Base-by-base conservation (phyloP, 2,329 filamentous ascomycete genomes). In the Cercospora janseana region DNA sequence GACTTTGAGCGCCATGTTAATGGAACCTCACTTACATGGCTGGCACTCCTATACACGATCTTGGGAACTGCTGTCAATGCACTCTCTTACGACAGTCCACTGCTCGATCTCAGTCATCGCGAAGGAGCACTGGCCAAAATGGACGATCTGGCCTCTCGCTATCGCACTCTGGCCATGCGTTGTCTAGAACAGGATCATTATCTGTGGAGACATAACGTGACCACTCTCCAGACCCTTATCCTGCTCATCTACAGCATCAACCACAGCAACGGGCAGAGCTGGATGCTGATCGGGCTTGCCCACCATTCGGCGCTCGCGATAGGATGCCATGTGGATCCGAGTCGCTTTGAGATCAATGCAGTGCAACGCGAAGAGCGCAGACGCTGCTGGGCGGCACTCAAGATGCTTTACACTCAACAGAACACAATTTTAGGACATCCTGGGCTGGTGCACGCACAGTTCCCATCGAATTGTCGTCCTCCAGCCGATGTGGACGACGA, bases 241-340 rank as follows among this genome's bases (percentile, higher is more conserved):
- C 29, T 46, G 12, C 27, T 46, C 13, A 35, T 46, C 15, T 46
- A 46, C n/a, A n/a, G 43, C 28, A 46, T 46, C 21, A 27, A 20
- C 12, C 43, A 46, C 15, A 46, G 10, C 6, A 12, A 46, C 10
- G 43, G 43, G 18, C 29, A 21, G 29, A 46, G 23, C 18, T 46
- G 43, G 43, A 46, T n/a, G 4, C 43, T 46, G 2, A 27, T 46
- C 3, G 43, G 43, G n/a, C 43, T 46, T 2, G 26, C 43, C n/a
- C 27, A 46, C 20, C 43, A 46, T 46, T 29, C 35, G 2, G 43
- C 43, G 16, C 27, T 34, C 12, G 23, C 28, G 2, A 46, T 46
- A 6, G 43, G 43, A 10, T 46, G 43, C 29, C 43, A 46, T 9
- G 29, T 46, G 9, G 43, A 46, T 7, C 43, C 43, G 15, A 28